Evolutionary conservation across 2,329 filamentous ascomycete species (phyloP).

Genomic region (Diaporthe ilicicola): DNA sequence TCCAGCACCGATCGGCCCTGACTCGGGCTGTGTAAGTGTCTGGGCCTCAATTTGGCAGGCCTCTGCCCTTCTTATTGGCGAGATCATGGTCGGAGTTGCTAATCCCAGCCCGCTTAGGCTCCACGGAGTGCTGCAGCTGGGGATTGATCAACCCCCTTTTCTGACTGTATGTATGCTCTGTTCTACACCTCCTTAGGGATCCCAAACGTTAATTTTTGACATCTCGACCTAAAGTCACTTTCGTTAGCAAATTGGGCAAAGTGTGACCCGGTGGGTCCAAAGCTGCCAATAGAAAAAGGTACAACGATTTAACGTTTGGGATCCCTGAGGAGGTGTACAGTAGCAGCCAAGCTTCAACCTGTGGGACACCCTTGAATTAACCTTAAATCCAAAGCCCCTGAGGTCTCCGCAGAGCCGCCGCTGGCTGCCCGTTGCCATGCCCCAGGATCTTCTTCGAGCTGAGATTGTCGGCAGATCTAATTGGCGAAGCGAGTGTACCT

Average conservation of each 20-base stretch:
- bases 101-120: constrained; percentile 6
- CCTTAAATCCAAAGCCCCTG: constrained; percentile 10
- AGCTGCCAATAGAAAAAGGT: too few species aligned
- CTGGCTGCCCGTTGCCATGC: background rate
- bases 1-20: constrained; percentile 1
- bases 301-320: too few species aligned
- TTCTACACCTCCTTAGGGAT: too few species aligned
- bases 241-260: too few species aligned
- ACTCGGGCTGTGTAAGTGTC: constrained; percentile 15
- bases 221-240: too few species aligned
- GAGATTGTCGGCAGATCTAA: constrained; percentile 8
- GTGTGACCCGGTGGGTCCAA: too few species aligned
- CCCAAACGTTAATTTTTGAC: too few species aligned
- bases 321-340: too few species aligned
- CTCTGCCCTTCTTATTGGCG: background rate
- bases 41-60: constrained; percentile 14
- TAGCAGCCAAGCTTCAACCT: constrained; percentile 1
- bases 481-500: background rate
- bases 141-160: constrained; percentile 8
- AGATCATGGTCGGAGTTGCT: background rate
- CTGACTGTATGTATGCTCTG: background rate
- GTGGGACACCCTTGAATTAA: constrained; percentile 17
- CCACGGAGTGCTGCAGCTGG: constrained; percentile 9
- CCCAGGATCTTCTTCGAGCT: constrained; percentile 8
- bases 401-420: constrained; percentile 13